A percentile compares a stretch with the other conserved stretches of the same genome.
These are phyloP conservation scores for Fraxinus quadrangulata DNA, from an alignment of 257 asterid species.

Conservation along the genomic window DNA sequence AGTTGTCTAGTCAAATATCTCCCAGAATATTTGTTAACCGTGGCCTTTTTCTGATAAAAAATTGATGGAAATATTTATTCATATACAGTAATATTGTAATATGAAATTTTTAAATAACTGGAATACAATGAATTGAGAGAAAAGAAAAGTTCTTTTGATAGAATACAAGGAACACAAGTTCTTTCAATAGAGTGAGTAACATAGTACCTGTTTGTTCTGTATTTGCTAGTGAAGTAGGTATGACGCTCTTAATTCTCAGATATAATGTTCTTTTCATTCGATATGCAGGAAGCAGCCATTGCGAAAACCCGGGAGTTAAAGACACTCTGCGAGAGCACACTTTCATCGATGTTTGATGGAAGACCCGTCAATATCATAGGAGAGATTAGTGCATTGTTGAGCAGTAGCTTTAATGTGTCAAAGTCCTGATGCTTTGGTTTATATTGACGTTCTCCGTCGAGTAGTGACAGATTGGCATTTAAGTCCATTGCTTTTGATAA, in stretches of 20 bases:
- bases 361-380: slow-evolving; percentile 88
- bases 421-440: background rate
- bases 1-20: background rate
- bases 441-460: background rate
- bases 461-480: background rate
- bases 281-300: slow-evolving; percentile 73
- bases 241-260: background rate
- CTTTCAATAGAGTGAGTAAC: background rate
- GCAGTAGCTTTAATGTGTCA: slow-evolving; percentile 50
- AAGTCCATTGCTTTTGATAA: background rate
- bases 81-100: background rate
- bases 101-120: background rate
- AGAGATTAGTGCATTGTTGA: slow-evolving; percentile 74
- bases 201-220: background rate
- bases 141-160: background rate
- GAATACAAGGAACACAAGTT: background rate
- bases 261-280: background rate
- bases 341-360: slow-evolving; percentile 76
- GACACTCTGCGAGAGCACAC: slow-evolving; percentile 74
- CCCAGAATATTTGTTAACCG: background rate
- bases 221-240: background rate
- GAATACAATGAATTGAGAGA: background rate
- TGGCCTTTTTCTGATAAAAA: background rate
- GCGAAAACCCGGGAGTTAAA: slow-evolving; percentile 71
- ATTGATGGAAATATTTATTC: background rate